Percentiles rank a stretch among this genome's conserved stretches.
Conservation (phyloP, 73 alveolate species). For the Blepharisma japonicum region DNA sequence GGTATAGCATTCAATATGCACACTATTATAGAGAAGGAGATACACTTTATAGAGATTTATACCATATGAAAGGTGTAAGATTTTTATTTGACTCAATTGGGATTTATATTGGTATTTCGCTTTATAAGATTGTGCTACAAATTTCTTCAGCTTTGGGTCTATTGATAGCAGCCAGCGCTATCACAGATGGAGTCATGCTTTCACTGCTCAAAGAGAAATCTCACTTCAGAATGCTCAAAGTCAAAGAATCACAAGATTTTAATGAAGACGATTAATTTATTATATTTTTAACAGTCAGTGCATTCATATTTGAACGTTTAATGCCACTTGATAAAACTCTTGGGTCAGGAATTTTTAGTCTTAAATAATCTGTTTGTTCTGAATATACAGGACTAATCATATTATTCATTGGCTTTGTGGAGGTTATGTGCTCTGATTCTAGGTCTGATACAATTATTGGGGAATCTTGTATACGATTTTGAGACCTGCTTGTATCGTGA, state of each 20-base stretch:
- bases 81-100: background rate
- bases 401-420: too few species aligned
- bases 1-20: conserved; percentile 21
- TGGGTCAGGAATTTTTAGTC: too few species aligned
- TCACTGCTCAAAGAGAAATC: background rate
- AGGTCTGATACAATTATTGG: too few species aligned
- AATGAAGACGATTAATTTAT: background rate
- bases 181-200: conserved; percentile 26
- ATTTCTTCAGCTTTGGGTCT: conserved; percentile 23
- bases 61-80: conserved; percentile 26
- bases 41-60: conserved; percentile 13
- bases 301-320: too few species aligned
- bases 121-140: conserved; percentile 15
- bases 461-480: too few species aligned
- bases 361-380: too few species aligned
- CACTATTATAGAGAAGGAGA: background rate
- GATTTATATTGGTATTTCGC: background rate
- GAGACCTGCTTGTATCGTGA: too few species aligned
- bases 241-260: conserved; percentile 19
- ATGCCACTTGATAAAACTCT: too few species aligned
- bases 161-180: background rate
- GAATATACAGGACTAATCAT: too few species aligned
- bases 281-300: too few species aligned
- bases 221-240: conserved; percentile 16
- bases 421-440: too few species aligned